Evolutionary conservation across 352 stramenopile genomes (phyloP), one percentile per base, ranked within the genome.

Genomic region (Phytophthora sp.): DNA sequence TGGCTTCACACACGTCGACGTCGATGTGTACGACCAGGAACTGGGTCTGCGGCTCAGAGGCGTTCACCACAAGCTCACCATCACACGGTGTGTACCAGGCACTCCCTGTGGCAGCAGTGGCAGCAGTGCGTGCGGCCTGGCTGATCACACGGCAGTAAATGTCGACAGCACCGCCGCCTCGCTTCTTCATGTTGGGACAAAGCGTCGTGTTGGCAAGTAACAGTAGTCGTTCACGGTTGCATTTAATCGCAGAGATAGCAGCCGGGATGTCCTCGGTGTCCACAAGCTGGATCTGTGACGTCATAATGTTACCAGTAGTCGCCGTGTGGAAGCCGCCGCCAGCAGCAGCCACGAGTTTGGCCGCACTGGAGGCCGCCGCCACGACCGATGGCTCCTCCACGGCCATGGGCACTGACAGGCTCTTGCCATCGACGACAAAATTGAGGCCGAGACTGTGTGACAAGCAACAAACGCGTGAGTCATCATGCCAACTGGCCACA

Each of bases 371-470:
- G 7, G 88, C 88, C 0, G 88, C 88, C 5, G 88, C 88, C 15
- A 96, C 86, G 18, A 96, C 88, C 1, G 86, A 95, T 26, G 88
- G 85, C 57, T 96, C 88, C 57, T 96, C 88, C 0, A 96, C 81
- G 2, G 86, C 86, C 85, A 96, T 93, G 4, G 88, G 88, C 20
- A 96, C 80, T 2, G 86, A 90, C 63, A 93, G 50, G 39, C 73
- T 82, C 57, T 81, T 80, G 69, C 86, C 88, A 50, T 96, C 88
- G 50, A 96, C 80, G 30, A 96, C 69, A 53, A 96, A 96, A 63
- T 96, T 96, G 23, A 95, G 74, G 0, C 87, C 87, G 7, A 95
- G 79, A 27, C 82, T 88, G 38, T 36, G 23, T n/a, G n/a, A n/a
- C n/a, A n/a, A n/a, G 38, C 5, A 36, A 39, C 20, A n/a, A 31